A percentile compares a stretch with the other conserved stretches of the same genome.
phyloP scores from a whole-genome alignment of 73 alveolate species.

The Effrenium voratum region DNA sequence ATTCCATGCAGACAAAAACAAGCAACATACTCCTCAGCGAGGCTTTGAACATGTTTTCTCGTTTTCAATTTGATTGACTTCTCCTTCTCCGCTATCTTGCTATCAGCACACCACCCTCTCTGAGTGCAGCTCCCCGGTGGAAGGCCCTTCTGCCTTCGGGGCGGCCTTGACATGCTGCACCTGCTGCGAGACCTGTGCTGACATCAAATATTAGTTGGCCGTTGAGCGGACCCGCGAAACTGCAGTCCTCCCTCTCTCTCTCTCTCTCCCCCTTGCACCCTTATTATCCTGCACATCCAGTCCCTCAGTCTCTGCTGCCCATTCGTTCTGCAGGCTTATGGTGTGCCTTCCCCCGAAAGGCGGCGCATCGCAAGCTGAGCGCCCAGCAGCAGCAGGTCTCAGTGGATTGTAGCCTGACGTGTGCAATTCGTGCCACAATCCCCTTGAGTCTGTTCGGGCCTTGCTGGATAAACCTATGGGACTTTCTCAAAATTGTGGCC shows the following conservation, averaged over 20 bases:
- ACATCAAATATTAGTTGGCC: too few species aligned
- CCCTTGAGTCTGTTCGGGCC: not conserved
- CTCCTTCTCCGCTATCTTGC: not conserved
- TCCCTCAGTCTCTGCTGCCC: too few species aligned
- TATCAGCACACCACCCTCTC: not conserved
- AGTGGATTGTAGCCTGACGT: conserved; percentile 43
- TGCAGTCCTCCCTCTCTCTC: too few species aligned
- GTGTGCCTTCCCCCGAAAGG: too few species aligned
- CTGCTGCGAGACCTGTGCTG: too few species aligned
- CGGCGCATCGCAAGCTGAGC: not conserved
- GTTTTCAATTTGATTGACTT: not conserved
- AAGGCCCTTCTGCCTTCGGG: not conserved
- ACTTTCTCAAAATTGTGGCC: not conserved
- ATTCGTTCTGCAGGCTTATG: too few species aligned
- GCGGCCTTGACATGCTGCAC: too few species aligned
- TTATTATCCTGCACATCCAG: too few species aligned
- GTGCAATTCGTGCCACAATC: not conserved
- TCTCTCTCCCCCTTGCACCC: too few species aligned
- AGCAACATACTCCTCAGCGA: not conserved
- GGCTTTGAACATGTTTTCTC: not conserved
- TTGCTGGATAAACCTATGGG: not conserved
- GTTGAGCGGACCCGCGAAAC: too few species aligned
- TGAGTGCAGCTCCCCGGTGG: conserved; percentile 32
- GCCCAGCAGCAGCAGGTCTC: conserved; percentile 52
- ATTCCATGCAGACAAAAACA: not conserved